These are phyloP conservation scores for Bryoerythrophyllum caledonicum DNA, from an alignment of 225 moss, liverwort and hornwort species.

Conservation along the genomic window DNA sequence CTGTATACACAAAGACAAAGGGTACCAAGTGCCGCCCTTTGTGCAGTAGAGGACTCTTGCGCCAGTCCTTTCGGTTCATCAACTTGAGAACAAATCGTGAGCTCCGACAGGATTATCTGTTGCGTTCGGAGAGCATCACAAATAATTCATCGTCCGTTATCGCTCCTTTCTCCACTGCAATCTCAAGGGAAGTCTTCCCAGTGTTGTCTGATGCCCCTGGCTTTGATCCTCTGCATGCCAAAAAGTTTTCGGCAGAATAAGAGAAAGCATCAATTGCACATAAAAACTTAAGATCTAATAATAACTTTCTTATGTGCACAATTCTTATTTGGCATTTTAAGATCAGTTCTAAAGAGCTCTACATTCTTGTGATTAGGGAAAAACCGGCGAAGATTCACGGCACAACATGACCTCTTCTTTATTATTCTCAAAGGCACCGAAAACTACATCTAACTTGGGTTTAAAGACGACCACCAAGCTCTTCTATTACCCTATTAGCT, in stretches of 20 bases:
- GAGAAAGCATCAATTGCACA: constrained; percentile 5
- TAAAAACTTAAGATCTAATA: neutral
- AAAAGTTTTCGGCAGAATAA: neutral
- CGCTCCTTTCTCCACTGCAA: constrained; percentile 66
- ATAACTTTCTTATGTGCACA: too few relatives aligned
- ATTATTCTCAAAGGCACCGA: too few relatives aligned
- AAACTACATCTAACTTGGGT: too few relatives aligned
- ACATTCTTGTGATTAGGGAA: too few relatives aligned
- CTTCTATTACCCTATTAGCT: too few relatives aligned
- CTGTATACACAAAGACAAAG: constrained; percentile 29
- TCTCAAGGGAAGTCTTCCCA: constrained; percentile 81
- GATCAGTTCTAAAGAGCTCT: too few relatives aligned
- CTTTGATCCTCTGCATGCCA: constrained; percentile 68
- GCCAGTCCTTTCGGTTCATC: constrained; percentile 13
- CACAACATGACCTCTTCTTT: too few relatives aligned
- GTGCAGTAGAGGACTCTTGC: neutral
- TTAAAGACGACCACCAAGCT: too few relatives aligned
- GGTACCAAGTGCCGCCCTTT: constrained; percentile 22
- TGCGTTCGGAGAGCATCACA: constrained; percentile 69
- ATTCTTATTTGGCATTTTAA: too few relatives aligned
- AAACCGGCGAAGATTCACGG: too few relatives aligned
- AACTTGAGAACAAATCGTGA: constrained; percentile 14
- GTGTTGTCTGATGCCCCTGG: constrained; percentile 54
- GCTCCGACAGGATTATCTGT: constrained; percentile 37
- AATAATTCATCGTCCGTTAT: constrained; percentile 79